These are phyloP conservation scores for Cladobotryum protrusum DNA, from an alignment of 2,329 filamentous ascomycete genomes.

Conservation along the genomic window DNA sequence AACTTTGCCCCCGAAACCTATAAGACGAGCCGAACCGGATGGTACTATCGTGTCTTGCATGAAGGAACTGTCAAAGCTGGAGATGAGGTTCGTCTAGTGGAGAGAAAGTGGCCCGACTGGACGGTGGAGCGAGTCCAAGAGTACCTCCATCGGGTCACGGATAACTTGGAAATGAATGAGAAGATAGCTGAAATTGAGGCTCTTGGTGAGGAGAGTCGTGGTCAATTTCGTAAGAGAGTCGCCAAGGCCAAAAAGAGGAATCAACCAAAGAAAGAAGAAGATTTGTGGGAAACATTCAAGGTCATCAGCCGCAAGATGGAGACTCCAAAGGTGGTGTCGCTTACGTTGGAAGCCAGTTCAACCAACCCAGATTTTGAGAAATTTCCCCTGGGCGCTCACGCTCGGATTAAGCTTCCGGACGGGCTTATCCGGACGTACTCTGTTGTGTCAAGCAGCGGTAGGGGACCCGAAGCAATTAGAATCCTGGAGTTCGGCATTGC, in stretches of 20 bases:
- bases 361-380: constrained; percentile 30
- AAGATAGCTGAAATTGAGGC: constrained; percentile 45
- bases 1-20: constrained; percentile 56
- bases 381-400: constrained; percentile 42
- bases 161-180: constrained; percentile 45
- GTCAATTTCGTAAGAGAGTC: constrained; percentile 46
- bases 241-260: constrained; percentile 33
- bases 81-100: constrained; percentile 50
- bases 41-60: constrained; percentile 57
- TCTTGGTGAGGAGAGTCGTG: constrained; percentile 43
- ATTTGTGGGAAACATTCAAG: constrained; percentile 39
- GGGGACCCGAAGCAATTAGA: constrained; percentile 28
- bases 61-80: constrained; percentile 50
- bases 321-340: constrained; percentile 44
- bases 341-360: constrained; percentile 44
- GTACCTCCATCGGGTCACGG: constrained; percentile 50
- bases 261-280: constrained; percentile 22
- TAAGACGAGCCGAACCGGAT: constrained; percentile 53
- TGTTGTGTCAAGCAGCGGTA: constrained; percentile 36
- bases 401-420: constrained; percentile 49
- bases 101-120: constrained; percentile 53
- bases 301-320: constrained; percentile 45
- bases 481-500: constrained; percentile 54
- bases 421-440: constrained; percentile 56
- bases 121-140: constrained; percentile 58